Percentiles rank a stretch among this genome's conserved stretches.
These are phyloP conservation scores for Tricholoma flavovirens DNA, from an alignment of 768 basidiomycete species.

Conservation along the genomic window DNA sequence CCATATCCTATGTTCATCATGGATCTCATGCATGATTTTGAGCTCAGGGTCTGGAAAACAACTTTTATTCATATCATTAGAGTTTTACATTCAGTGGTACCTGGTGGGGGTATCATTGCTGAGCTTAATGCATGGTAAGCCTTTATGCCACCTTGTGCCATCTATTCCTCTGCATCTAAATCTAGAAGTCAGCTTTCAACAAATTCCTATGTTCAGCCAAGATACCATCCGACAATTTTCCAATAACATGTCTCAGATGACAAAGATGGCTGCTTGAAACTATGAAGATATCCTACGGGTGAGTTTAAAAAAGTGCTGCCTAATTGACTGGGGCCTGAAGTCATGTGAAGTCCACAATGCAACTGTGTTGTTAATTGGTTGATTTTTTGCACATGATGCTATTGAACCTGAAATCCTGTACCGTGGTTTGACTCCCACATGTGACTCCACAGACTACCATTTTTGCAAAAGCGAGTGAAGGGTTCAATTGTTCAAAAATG, in stretches of 20 bases:
- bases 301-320: background rate
- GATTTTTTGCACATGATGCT: too few relatives aligned
- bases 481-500: too few relatives aligned
- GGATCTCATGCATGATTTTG: slow-evolving; percentile 32
- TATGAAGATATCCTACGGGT: background rate
- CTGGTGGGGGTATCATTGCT: background rate
- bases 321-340: too few relatives aligned
- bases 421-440: too few relatives aligned
- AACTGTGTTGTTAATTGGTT: too few relatives aligned
- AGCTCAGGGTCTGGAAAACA: slow-evolving; percentile 31
- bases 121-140: slow-evolving; percentile 1
- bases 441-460: too few relatives aligned
- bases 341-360: too few relatives aligned
- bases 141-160: too few relatives aligned
- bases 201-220: background rate
- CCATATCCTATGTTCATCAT: slow-evolving; percentile 21
- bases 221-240: background rate
- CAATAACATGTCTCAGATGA: background rate
- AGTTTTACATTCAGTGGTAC: slow-evolving; percentile 15
- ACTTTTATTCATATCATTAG: slow-evolving; percentile 28
- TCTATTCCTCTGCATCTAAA: background rate
- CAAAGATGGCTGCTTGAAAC: background rate
- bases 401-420: too few relatives aligned
- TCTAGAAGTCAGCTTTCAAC: background rate
- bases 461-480: too few relatives aligned